Base-by-base conservation (phyloP, 768 basidiomycete genomes). In the Terana coerulea region DNA sequence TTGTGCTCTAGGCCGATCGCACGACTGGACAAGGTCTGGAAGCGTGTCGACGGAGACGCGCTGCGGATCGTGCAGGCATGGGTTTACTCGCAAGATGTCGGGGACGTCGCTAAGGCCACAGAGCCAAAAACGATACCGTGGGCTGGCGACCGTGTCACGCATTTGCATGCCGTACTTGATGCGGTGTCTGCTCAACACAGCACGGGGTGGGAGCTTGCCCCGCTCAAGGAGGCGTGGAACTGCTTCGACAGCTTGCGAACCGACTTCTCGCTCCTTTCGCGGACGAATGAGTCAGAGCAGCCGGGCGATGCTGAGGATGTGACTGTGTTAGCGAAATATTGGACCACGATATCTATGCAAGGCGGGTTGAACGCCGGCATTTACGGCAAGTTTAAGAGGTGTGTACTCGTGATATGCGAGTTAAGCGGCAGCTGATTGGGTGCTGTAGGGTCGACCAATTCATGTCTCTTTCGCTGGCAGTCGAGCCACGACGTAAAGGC, bases 11-110 rank as follows among this genome's bases (percentile, higher is more conserved):
- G 83, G 24, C 85, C 91, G 15, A 75, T 93, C 19, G 86, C 88
- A 8, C 71, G 91, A 31, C 65, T 92, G 43, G 86, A 84, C 44
- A 90, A 89, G 64, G 86, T 75, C 5, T 93, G 91, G 91, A 82
- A 80, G 59, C 74, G 89, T 17, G 86, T 88, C 0, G 85, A 89
- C 52, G 63, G 78, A 0, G 71, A 74, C 19, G 79, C 80, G 15
- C 59, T 83, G 40, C 71, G 75, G 7, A 75, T 74, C 2, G 76
- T 89, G 25, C 86, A 89, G 55, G 72, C 75, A 3, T 91, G 89
- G 89, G 77, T 84, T 0, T 75, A 81, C 59, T 67, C 72, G 25
- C 63, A 61, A 26, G 62, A 62, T 6, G 69, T 67, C 3, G 67
- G 65, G 33, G 56, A 57, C 10, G 47, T 56, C 2, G 66, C 64